phyloP scores from a whole-genome alignment of 2,329 filamentous ascomycete species.

The Shiraia sp. region DNA sequence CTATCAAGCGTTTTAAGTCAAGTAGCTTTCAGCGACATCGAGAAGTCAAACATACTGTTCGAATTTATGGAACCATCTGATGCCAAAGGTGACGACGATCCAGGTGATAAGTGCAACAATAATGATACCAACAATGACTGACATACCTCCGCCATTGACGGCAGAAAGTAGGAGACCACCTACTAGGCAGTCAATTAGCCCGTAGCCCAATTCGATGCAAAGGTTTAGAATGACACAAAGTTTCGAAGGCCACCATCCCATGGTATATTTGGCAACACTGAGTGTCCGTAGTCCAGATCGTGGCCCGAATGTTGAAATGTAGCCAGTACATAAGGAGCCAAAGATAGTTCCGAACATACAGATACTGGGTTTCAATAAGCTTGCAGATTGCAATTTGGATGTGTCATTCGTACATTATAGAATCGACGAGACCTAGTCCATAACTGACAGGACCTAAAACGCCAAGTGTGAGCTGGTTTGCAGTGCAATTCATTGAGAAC shows the following conservation, averaged over 20 bases:
- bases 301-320: constrained; percentile 28
- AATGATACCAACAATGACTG: constrained; percentile 63
- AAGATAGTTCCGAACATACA: constrained; percentile 29
- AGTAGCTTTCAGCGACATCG: too few species aligned
- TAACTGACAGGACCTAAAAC: constrained; percentile 29
- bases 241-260: constrained; percentile 67
- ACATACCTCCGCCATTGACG: constrained; percentile 59
- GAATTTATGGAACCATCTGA: constrained; percentile 31
- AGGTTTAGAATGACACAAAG: constrained; percentile 59
- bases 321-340: constrained; percentile 24
- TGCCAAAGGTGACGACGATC: constrained; percentile 29
- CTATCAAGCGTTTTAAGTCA: too few species aligned
- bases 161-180: constrained; percentile 65
- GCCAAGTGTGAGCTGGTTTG: constrained; percentile 54
- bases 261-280: constrained; percentile 57
- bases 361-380: constrained; percentile 3
- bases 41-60: too few species aligned
- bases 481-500: constrained; percentile 63
- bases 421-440: constrained; percentile 21
- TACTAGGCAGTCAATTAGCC: constrained; percentile 62
- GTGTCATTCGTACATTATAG: constrained; percentile 13
- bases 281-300: constrained; percentile 19
- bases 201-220: constrained; percentile 61
- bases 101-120: constrained; percentile 51
- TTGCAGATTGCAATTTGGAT: neutral